Conservation (phyloP, 192 early-diverging fungal species). For the Coemansia sp. region DNA sequence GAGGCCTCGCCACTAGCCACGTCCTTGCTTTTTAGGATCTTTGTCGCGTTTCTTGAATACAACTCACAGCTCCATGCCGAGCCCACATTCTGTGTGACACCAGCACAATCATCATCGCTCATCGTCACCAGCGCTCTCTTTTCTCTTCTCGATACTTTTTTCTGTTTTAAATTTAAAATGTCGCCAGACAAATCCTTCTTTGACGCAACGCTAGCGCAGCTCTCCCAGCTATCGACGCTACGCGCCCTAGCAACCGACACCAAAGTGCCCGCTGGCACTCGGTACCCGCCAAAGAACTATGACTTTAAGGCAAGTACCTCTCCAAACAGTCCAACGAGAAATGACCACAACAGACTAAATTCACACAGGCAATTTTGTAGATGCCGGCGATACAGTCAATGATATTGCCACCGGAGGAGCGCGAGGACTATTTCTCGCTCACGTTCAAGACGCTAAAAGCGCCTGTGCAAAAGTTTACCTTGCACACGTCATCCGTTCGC, state of each 20-base stretch:
- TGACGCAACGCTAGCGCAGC: slow-evolving; percentile 35
- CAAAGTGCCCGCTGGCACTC: slow-evolving; percentile 17
- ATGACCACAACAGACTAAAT: neutral
- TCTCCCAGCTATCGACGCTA: slow-evolving; percentile 25
- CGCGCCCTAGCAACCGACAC: slow-evolving; percentile 19
- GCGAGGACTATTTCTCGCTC: slow-evolving; percentile 39
- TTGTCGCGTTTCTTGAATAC: neutral
- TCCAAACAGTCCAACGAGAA: neutral
- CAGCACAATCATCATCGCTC: neutral
- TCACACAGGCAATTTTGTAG: too few relatives aligned
- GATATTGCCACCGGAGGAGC: slow-evolving; percentile 18
- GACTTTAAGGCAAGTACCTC: slow-evolving; percentile 38
- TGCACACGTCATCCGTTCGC: slow-evolving; percentile 38
- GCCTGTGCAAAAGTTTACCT: slow-evolving; percentile 45
- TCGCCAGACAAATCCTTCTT: slow-evolving; percentile 19
- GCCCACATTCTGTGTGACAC: too few relatives aligned
- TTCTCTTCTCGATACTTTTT: neutral
- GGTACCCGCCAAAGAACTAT: slow-evolving; percentile 29
- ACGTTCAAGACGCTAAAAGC: slow-evolving; percentile 44
- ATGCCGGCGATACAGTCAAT: slow-evolving; percentile 27
- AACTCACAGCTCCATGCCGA: too few relatives aligned
- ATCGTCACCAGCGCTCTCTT: neutral
- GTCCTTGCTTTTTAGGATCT: neutral
- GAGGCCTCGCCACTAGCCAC: too few relatives aligned
- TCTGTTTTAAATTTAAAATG: slow-evolving; percentile 9